Percentiles rank a stretch among this genome's conserved stretches.
Evolutionary conservation across 257 asterid genomes (phyloP).

Genomic region (Solanum phureja): DNA sequence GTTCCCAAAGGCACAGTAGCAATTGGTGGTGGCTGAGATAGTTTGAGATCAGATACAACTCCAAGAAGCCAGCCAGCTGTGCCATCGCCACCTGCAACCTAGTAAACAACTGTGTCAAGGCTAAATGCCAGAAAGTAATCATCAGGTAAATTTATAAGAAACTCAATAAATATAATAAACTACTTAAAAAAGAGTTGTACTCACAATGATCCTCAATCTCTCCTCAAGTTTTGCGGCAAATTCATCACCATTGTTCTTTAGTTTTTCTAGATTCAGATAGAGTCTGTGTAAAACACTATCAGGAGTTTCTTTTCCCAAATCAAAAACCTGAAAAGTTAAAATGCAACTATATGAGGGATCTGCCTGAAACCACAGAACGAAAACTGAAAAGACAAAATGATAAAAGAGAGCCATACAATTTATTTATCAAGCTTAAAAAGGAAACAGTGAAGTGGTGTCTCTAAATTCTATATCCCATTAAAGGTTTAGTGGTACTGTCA

Average conservation of each 20-base stretch:
- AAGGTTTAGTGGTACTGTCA: neutral
- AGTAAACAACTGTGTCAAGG: neutral
- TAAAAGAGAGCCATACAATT: neutral
- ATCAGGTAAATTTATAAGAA: neutral
- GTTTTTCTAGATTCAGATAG: slow-evolving; percentile 52
- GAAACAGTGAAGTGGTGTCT: neutral
- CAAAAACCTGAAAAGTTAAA: slow-evolving; percentile 53
- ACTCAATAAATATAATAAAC: neutral
- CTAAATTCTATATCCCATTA: neutral
- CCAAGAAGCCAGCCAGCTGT: slow-evolving; percentile 99
- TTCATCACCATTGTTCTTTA: slow-evolving; percentile 52
- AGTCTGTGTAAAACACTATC: slow-evolving; percentile 47
- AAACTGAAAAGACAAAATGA: neutral
- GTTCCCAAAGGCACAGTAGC: slow-evolving; percentile 96
- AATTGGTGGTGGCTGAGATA: slow-evolving; percentile 81
- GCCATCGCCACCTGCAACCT: slow-evolving; percentile 99
- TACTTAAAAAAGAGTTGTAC: slow-evolving; percentile 14
- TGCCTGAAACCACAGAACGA: neutral
- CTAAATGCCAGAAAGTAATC: neutral
- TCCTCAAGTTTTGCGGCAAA: slow-evolving; percentile 41
- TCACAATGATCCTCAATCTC: slow-evolving; percentile 69
- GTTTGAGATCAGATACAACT: slow-evolving; percentile 82
- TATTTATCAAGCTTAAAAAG: neutral
- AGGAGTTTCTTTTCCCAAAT: slow-evolving; percentile 82
- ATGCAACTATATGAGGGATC: neutral